Evolutionary conservation across 371 early-diverging fungal species (phyloP).

Genomic region (Dichotomocladium elegans): DNA sequence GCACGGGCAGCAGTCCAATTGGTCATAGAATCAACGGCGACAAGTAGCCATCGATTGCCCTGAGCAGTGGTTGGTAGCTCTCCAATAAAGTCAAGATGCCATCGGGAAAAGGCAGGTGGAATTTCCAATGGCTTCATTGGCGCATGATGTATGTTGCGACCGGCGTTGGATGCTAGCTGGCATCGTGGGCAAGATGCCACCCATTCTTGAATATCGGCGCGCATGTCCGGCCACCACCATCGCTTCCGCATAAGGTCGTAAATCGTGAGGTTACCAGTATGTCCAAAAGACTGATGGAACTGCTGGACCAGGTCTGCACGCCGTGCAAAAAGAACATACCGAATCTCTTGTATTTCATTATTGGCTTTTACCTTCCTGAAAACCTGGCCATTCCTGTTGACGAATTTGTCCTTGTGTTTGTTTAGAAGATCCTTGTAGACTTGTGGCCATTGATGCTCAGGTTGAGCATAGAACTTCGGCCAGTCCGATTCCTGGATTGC

Average conservation of each 20-base stretch:
- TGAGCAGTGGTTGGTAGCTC: constrained; percentile 6
- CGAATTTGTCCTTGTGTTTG: constrained; percentile 3
- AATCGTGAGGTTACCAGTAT: constrained; percentile 1
- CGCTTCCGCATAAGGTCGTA: no score
- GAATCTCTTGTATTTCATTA: not conserved
- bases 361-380: not conserved
- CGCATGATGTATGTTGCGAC: not conserved
- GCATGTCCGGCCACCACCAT: no score
- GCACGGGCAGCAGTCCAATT: no score
- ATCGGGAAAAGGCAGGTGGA: no score
- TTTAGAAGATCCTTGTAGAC: not conserved
- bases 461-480: not conserved
- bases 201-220: no score
- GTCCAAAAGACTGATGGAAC: constrained; percentile 8
- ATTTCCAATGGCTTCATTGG: no score
- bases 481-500: not conserved
- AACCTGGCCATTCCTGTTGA: not conserved
- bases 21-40: constrained; percentile 40
- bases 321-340: no score
- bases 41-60: constrained; percentile 15
- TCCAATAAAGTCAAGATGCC: no score
- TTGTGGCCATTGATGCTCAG: not conserved
- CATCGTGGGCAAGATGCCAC: no score
- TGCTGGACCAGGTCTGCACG: no score
- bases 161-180: no score